These are phyloP conservation scores for Penicillium sp. DNA, from an alignment of 2,329 filamentous ascomycete species.

Conservation along the genomic window DNA sequence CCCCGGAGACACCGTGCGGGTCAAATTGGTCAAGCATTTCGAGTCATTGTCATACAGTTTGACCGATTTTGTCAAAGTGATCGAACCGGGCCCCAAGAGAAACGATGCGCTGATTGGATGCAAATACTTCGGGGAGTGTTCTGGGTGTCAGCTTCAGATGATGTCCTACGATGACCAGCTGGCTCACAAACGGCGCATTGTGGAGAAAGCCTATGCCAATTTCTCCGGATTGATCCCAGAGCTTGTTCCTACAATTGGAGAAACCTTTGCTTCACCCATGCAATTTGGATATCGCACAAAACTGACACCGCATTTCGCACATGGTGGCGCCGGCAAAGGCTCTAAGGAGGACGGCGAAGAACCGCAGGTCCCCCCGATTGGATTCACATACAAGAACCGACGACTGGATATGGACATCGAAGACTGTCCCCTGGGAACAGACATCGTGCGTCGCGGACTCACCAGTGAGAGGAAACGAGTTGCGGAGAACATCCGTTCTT, in stretches of 20 bases:
- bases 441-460: slow-evolving; percentile 77
- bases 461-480: slow-evolving; percentile 76
- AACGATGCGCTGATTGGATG: slow-evolving; percentile 77
- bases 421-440: slow-evolving; percentile 92
- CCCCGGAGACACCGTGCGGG: slow-evolving; percentile 76
- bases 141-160: slow-evolving; percentile 97
- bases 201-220: slow-evolving; percentile 88
- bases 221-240: slow-evolving; percentile 81
- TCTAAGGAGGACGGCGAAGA: slow-evolving; percentile 50
- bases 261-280: slow-evolving; percentile 86
- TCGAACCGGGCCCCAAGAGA: slow-evolving; percentile 70
- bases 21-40: slow-evolving; percentile 75
- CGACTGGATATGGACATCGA: slow-evolving; percentile 87
- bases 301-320: slow-evolving; percentile 93
- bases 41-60: slow-evolving; percentile 66
- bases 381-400: slow-evolving; percentile 85
- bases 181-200: slow-evolving; percentile 75
- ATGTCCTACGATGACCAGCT: slow-evolving; percentile 85
- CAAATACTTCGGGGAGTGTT: slow-evolving; percentile 82
- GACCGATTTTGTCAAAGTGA: slow-evolving; percentile 78
- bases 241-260: slow-evolving; percentile 70
- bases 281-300: slow-evolving; percentile 96
- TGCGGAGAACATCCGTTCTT: slow-evolving; percentile 66
- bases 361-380: slow-evolving; percentile 75
- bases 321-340: slow-evolving; percentile 54